Conservation (phyloP, 139 green algal genomes). For the Chlamydomonas schloesseri region DNA sequence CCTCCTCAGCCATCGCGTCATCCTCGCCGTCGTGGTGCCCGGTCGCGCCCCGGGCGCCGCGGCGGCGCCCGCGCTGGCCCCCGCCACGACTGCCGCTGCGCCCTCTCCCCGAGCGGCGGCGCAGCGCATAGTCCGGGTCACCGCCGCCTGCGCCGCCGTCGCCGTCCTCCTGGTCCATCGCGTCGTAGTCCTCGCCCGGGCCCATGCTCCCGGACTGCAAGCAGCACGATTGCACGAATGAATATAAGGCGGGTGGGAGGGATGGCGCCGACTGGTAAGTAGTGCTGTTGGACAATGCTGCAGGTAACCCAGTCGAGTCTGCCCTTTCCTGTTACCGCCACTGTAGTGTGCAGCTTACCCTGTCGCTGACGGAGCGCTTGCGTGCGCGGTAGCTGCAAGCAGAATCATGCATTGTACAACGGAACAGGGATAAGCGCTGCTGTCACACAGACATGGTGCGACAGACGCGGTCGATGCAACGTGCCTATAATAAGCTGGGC, state of each 20-base stretch:
- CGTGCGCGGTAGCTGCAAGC: conserved; percentile 55
- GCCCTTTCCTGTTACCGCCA: too few relatives aligned
- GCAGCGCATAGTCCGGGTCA: neutral
- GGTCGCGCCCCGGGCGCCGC: neutral
- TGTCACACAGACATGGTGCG: too few relatives aligned
- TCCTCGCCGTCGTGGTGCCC: neutral
- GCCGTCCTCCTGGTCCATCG: neutral
- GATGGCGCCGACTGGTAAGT: too few relatives aligned
- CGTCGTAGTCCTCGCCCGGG: neutral
- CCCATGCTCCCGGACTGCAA: neutral
- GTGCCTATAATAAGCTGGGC: too few relatives aligned
- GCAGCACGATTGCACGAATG: neutral
- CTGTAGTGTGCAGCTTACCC: neutral
- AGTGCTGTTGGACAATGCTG: too few relatives aligned
- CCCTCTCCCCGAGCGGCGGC: neutral
- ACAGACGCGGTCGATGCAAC: too few relatives aligned
- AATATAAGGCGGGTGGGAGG: too few relatives aligned
- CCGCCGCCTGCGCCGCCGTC: neutral
- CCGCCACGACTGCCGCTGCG: neutral
- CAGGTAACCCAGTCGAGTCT: too few relatives aligned
- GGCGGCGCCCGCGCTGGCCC: neutral
- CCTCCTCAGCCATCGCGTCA: neutral
- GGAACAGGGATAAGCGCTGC: too few relatives aligned
- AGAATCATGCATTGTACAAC: neutral
- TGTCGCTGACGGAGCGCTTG: conserved; percentile 48